A percentile compares a stretch with the other conserved stretches of the same genome.
Evolutionary conservation across 768 basidiomycete species (phyloP).

Genomic region (Imleria badia): DNA sequence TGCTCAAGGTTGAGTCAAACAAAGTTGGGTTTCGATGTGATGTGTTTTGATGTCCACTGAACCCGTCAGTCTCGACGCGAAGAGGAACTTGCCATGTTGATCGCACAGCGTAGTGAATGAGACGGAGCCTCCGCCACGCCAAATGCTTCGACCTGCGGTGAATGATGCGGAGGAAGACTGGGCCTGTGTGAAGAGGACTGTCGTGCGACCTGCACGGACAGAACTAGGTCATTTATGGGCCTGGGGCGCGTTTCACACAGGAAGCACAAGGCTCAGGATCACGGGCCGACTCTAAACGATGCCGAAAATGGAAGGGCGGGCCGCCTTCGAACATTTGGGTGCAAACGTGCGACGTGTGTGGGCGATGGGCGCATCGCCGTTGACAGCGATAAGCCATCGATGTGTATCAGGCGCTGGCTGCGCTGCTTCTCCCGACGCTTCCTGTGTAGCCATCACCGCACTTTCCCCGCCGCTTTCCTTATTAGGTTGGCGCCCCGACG

Average conservation of each 20-base stretch:
- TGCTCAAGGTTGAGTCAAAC: no score
- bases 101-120: no score
- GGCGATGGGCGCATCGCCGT: slow-evolving; percentile 1
- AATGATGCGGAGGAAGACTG: no score
- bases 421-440: slow-evolving; percentile 17
- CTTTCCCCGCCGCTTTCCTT: slow-evolving; percentile 21
- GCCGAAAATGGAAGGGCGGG: slow-evolving; percentile 9
- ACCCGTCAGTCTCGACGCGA: no score
- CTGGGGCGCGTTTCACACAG: neutral
- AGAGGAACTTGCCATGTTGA: no score
- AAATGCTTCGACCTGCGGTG: no score
- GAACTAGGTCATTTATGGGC: neutral
- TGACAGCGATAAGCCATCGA: slow-evolving; percentile 19
- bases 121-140: no score
- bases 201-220: neutral
- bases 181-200: no score
- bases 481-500: slow-evolving; percentile 18
- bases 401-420: slow-evolving; percentile 7
- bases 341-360: slow-evolving; percentile 16
- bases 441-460: slow-evolving; percentile 23
- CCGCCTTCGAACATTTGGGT: neutral
- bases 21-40: no score
- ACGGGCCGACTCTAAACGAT: neutral
- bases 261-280: neutral
- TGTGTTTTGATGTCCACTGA: no score